Percentiles rank a stretch among this genome's conserved stretches.
phyloP scores from a whole-genome alignment of 257 asterid genomes.

The Buddleja alternifolia region DNA sequence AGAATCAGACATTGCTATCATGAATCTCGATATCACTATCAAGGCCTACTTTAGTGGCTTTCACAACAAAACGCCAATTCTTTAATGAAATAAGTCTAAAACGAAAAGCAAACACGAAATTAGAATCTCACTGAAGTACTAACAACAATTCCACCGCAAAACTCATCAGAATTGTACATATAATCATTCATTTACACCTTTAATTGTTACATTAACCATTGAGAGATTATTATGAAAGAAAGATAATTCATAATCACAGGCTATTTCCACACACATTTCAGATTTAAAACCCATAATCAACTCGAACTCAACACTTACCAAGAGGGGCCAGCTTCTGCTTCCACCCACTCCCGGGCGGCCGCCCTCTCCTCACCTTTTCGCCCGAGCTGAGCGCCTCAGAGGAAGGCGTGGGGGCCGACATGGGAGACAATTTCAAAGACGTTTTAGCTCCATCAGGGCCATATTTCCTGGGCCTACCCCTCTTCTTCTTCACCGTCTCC shows the following conservation, averaged over 20 bases:
- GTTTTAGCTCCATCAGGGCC: slow-evolving; percentile 81
- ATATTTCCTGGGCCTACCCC: slow-evolving; percentile 96
- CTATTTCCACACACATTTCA: neutral
- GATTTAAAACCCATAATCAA: neutral
- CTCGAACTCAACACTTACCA: slow-evolving; percentile 46
- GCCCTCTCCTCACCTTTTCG: slow-evolving; percentile 62
- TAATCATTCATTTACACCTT: neutral
- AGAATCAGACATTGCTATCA: neutral
- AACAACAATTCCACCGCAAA: neutral
- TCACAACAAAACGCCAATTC: no score
- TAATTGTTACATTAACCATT: neutral
- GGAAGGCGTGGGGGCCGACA: slow-evolving; percentile 54
- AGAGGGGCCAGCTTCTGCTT: slow-evolving; percentile 95
- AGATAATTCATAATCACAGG: neutral
- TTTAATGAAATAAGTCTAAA: neutral
- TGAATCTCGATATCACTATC: no score
- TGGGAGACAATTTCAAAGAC: slow-evolving; percentile 72
- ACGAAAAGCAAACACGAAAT: slow-evolving; percentile 3
- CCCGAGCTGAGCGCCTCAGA: slow-evolving; percentile 51
- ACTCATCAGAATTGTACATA: neutral
- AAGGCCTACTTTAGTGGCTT: no score
- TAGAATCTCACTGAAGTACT: neutral
- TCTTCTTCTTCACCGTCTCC: slow-evolving; percentile 79
- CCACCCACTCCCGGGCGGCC: slow-evolving; percentile 97
- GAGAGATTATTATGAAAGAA: neutral